Base-by-base conservation (phyloP, 2,329 filamentous ascomycete genomes). In the Pleomassaria siparia region DNA sequence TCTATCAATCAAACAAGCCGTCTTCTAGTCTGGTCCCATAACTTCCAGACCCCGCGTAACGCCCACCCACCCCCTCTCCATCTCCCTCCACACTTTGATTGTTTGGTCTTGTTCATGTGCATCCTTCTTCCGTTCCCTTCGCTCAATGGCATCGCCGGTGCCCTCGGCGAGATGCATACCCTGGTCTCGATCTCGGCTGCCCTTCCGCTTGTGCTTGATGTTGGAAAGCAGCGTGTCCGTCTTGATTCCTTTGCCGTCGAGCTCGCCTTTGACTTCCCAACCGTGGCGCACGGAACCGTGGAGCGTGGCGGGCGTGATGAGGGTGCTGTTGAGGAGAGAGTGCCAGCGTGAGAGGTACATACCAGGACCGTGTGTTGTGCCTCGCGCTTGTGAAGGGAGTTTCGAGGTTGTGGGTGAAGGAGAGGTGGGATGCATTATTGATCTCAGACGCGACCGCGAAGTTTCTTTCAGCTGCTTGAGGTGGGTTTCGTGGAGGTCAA, bases 261-360 rank as follows among this genome's bases (percentile, higher is more conserved):
- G 43, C 44, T 70, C 66, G 22, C 66, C 66, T 40, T 70, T 71
- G 22, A 71, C 65, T 42, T 71, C 64, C 61, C 62, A 69, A 6
- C 71, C 71, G 15, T 55, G 67, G 0, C 86, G 76, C 0, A 85
- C 67, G 1, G 74, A 72, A 0, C 85, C 85, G 1, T 70, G 62
- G 0, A 75, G 66, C 1, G 71, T 75, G 0, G 73, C 77, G 0
- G 88, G 86, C 1, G 86, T 87, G 51, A 91, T 84, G 37, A 78
- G 67, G 0, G 88, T 88, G n/a, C 78, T 74, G 62, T 91, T 85
- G 2, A 91, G 74, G 6, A 91, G 74, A 1, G 80, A 74, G 63
- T 90, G 85, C 88, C 88, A 91, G 41, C 83, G 79, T 1, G 81
- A 77, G 20, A 91, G 79, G 62, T 87, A 91, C 39, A 87, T 81